phyloP scores from a whole-genome alignment of 2,329 filamentous ascomycete species.

The Hyphodiscus sp. region DNA sequence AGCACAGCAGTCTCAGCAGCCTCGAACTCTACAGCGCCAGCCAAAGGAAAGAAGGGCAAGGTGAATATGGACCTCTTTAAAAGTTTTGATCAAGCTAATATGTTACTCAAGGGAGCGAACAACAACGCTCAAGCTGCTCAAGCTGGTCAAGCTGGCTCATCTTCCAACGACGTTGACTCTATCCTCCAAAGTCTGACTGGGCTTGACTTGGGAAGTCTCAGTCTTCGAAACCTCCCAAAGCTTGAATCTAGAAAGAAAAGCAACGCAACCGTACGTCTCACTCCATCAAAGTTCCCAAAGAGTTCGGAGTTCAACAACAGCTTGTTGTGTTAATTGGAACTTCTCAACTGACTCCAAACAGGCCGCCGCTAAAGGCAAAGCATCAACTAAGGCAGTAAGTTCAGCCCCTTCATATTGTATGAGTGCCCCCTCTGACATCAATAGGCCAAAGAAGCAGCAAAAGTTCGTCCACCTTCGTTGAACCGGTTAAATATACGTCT shows the following conservation, averaged over 20 bases:
- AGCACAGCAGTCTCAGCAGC: slow-evolving; percentile 1
- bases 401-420: background rate
- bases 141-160: background rate
- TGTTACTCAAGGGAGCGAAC: background rate
- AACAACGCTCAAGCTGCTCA: background rate
- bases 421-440: background rate
- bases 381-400: background rate
- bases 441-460: background rate
- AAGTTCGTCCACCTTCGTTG: background rate
- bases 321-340: background rate
- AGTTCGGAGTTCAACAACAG: background rate
- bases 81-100: background rate
- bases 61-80: background rate
- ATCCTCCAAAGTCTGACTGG: slow-evolving; percentile 20
- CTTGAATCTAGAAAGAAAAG: slow-evolving; percentile 16
- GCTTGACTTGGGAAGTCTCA: slow-evolving; percentile 12
- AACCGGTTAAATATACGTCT: background rate
- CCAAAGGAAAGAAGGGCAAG: slow-evolving; percentile 1
- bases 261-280: slow-evolving; percentile 11
- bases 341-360: background rate
- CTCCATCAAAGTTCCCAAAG: background rate
- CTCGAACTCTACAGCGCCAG: background rate
- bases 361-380: background rate
- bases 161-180: background rate
- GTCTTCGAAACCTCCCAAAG: slow-evolving; percentile 12